A percentile compares a stretch with the other conserved stretches of the same genome.
Conservation (phyloP, 2,329 filamentous ascomycete genomes). For the Epichloe coenophiala region DNA sequence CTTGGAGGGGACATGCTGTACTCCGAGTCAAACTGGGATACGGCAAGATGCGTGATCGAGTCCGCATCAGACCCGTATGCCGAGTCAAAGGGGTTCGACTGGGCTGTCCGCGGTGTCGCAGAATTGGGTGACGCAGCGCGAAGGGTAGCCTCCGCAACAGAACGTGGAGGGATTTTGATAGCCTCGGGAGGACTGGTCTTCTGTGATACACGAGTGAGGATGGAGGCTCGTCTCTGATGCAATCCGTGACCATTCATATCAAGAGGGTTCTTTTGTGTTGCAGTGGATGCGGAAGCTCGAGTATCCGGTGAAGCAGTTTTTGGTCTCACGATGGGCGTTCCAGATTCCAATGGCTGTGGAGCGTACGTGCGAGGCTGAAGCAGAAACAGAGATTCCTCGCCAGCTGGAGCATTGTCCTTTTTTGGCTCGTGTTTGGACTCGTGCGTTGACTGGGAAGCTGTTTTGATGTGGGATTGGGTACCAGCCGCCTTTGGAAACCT, state of each 20-base stretch:
- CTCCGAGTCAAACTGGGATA: slow-evolving; percentile 22
- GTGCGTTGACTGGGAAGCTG: background rate
- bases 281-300: background rate
- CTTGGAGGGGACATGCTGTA: slow-evolving; percentile 13
- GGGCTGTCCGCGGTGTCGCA: slow-evolving; percentile 18
- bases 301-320: background rate
- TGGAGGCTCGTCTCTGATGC: slow-evolving; percentile 27
- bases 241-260: slow-evolving; percentile 1
- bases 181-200: slow-evolving; percentile 37
- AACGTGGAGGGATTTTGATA: slow-evolving; percentile 36
- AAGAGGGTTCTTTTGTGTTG: background rate
- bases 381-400: slow-evolving; percentile 32
- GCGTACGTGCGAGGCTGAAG: slow-evolving; percentile 46
- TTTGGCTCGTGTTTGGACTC: slow-evolving; percentile 7
- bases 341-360: slow-evolving; percentile 16
- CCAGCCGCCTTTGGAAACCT: background rate
- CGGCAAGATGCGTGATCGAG: slow-evolving; percentile 17
- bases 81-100: slow-evolving; percentile 27
- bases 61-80: slow-evolving; percentile 36
- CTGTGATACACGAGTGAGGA: slow-evolving; percentile 41
- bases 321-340: background rate
- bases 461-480: background rate
- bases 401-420: slow-evolving; percentile 1
- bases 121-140: slow-evolving; percentile 19
- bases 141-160: slow-evolving; percentile 10